Percentiles rank a stretch among this genome's conserved stretches.
Evolutionary conservation across 164 flowering plant species (phyloP).

Genomic region (Cinnamomum chago): DNA sequence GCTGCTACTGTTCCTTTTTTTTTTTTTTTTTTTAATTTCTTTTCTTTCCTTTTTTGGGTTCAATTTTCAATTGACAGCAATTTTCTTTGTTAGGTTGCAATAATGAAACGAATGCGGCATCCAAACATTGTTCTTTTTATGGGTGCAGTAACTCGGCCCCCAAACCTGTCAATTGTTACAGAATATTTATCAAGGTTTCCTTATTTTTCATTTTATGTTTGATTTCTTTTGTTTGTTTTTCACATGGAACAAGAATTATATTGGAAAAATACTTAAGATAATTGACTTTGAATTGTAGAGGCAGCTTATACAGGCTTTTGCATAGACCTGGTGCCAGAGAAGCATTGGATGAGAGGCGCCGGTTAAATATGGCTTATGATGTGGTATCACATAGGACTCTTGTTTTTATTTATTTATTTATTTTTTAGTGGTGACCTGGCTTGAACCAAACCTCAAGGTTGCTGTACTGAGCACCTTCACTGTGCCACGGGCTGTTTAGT

Average conservation of each 20-base stretch:
- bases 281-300: constrained; percentile 50
- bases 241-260: not conserved
- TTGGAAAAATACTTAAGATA: not conserved
- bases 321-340: constrained; percentile 87
- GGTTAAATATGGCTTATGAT: constrained; percentile 90
- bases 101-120: constrained; percentile 94
- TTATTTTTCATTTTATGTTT: not conserved
- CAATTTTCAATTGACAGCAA: constrained; percentile 2
- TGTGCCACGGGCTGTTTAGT: too few species aligned
- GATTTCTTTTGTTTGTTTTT: not conserved
- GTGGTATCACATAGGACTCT: constrained; percentile 46
- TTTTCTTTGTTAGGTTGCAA: constrained; percentile 58
- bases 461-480: too few species aligned
- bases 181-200: constrained; percentile 90
- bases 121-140: constrained; percentile 97
- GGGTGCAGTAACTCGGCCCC: constrained; percentile 98
- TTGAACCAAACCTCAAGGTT: too few species aligned
- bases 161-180: constrained; percentile 91
- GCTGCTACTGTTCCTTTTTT: too few species aligned
- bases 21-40: not conserved
- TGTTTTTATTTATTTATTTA: too few species aligned
- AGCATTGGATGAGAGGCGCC: constrained; percentile 78
- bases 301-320: constrained; percentile 87
- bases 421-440: too few species aligned
- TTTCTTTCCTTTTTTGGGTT: not conserved